Conservation (phyloP, 768 basidiomycete genomes). For the Tricholomella constricta region DNA sequence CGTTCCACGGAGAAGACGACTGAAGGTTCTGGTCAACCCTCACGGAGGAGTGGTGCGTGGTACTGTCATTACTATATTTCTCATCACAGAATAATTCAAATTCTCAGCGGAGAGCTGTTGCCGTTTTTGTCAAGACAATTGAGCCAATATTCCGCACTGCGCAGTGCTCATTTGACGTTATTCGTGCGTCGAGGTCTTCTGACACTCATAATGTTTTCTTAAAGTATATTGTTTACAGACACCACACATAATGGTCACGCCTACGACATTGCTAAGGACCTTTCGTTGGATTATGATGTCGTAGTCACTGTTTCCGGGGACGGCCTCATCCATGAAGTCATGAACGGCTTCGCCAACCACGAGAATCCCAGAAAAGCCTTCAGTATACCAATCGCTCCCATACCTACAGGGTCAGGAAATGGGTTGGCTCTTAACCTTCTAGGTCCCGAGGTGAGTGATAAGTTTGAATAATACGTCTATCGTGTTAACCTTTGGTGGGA, state of each 20-base stretch:
- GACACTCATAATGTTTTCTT: neutral
- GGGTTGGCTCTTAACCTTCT: slow-evolving; percentile 73
- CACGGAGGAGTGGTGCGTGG: slow-evolving; percentile 69
- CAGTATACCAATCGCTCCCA: slow-evolving; percentile 68
- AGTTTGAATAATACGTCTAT: neutral
- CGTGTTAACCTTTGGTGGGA: neutral
- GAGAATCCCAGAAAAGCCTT: slow-evolving; percentile 61
- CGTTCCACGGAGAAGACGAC: slow-evolving; percentile 50
- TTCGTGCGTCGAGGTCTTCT: slow-evolving; percentile 46
- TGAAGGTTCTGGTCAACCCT: slow-evolving; percentile 81
- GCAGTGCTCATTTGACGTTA: slow-evolving; percentile 60
- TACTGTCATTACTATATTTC: neutral
- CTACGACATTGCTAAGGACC: slow-evolving; percentile 55
- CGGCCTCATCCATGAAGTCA: slow-evolving; percentile 78
- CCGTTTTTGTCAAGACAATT: slow-evolving; percentile 56
- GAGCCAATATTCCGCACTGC: slow-evolving; percentile 76
- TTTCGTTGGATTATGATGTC: slow-evolving; percentile 67
- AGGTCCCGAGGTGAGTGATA: slow-evolving; percentile 55
- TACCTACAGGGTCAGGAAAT: slow-evolving; percentile 85
- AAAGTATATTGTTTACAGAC: slow-evolving; percentile 42
- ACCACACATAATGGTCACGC: slow-evolving; percentile 70
- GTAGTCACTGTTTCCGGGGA: slow-evolving; percentile 81
- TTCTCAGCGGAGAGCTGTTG: slow-evolving; percentile 59
- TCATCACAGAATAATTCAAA: slow-evolving; percentile 4
- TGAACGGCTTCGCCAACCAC: slow-evolving; percentile 81